phyloP scores from a whole-genome alignment of 768 basidiomycete species.

The Pleurotus platypus region DNA sequence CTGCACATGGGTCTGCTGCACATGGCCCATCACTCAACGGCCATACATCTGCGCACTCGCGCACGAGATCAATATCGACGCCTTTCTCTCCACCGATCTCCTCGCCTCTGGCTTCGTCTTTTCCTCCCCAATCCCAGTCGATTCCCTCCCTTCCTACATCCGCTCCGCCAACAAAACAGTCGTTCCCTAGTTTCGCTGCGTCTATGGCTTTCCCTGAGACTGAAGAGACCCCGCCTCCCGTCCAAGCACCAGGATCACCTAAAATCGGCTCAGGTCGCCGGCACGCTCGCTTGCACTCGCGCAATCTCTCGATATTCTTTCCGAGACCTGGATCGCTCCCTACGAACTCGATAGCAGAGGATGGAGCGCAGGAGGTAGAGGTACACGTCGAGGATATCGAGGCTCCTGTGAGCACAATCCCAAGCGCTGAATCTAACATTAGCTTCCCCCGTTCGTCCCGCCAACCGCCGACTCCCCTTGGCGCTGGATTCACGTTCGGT shows the following conservation, averaged over 20 bases:
- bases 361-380: slow-evolving; percentile 53
- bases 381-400: slow-evolving; percentile 42
- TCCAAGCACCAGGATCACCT: slow-evolving; percentile 1
- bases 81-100: slow-evolving; percentile 15
- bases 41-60: slow-evolving; percentile 24
- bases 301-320: slow-evolving; percentile 90
- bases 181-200: slow-evolving; percentile 6
- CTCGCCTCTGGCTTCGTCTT: slow-evolving; percentile 14
- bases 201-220: slow-evolving; percentile 4
- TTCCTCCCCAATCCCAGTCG: slow-evolving; percentile 12
- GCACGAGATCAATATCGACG: slow-evolving; percentile 15
- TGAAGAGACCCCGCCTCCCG: neutral
- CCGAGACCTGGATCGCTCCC: slow-evolving; percentile 71
- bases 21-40: slow-evolving; percentile 12
- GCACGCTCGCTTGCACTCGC: slow-evolving; percentile 82
- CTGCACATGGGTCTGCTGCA: neutral
- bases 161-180: slow-evolving; percentile 3
- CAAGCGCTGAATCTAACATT: slow-evolving; percentile 39
- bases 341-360: slow-evolving; percentile 62
- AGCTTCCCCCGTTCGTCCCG: slow-evolving; percentile 33
- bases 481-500: slow-evolving; percentile 64
- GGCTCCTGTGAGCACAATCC: slow-evolving; percentile 42
- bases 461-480: slow-evolving; percentile 36
- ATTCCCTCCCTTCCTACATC: slow-evolving; percentile 10
- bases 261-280: slow-evolving; percentile 19